phyloP scores from a whole-genome alignment of 2,329 filamentous ascomycete species.

The Trichoderma sp. region DNA sequence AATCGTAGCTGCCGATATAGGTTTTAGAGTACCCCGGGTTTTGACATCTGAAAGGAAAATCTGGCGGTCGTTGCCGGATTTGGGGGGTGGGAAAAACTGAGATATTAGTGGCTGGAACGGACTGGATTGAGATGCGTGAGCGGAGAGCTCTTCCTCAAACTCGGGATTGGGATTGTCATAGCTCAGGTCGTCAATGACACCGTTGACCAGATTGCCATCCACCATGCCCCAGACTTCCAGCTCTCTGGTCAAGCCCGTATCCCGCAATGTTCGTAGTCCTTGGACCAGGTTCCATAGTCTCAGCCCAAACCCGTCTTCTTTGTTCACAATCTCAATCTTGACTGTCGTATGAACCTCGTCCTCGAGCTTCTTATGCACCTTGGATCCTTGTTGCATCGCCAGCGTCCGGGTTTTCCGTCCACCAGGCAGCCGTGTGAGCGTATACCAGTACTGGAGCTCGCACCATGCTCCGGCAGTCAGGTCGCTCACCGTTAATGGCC shows the following conservation, averaged over 20 bases:
- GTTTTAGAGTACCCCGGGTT: constrained; percentile 66
- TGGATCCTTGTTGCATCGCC: constrained; percentile 80
- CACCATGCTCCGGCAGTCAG: constrained; percentile 90
- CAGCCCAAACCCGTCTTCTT: constrained; percentile 79
- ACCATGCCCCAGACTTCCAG: constrained; percentile 82
- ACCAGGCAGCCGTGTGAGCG: constrained; percentile 65
- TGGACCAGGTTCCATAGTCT: constrained; percentile 89
- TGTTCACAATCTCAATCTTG: constrained; percentile 65
- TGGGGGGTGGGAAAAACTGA: constrained; percentile 38
- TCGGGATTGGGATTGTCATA: constrained; percentile 71
- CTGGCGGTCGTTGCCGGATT: constrained; percentile 26
- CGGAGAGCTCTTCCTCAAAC: constrained; percentile 58
- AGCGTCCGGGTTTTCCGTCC: constrained; percentile 72
- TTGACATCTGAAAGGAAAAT: constrained; percentile 88
- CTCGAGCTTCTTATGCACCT: constrained; percentile 78
- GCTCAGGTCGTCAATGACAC: constrained; percentile 83
- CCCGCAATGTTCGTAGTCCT: constrained; percentile 69
- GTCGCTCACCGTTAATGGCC: constrained; percentile 83
- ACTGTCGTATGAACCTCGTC: constrained; percentile 80
- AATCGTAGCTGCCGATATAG: constrained; percentile 63
- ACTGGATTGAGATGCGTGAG: constrained; percentile 30
- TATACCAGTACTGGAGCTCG: constrained; percentile 90
- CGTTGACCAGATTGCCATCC: constrained; percentile 79
- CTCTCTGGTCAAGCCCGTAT: constrained; percentile 70
- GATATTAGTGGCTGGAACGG: constrained; percentile 39